phyloP scores from a whole-genome alignment of 2,329 filamentous ascomycete genomes.

The Xylaria sp. region DNA sequence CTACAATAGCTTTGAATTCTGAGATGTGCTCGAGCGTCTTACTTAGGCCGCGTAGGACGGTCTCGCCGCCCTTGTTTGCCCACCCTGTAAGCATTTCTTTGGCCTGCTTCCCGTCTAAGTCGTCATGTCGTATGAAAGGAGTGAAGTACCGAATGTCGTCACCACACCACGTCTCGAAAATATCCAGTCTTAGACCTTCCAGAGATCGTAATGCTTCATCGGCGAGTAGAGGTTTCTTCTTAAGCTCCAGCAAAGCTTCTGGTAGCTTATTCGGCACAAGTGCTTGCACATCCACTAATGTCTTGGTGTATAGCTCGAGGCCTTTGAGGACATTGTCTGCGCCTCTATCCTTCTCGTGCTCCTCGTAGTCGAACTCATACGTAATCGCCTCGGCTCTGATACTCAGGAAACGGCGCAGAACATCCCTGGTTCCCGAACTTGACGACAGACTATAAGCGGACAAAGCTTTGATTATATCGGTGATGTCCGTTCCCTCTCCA shows the following conservation, averaged over 20 bases:
- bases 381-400: slow-evolving; percentile 77
- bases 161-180: slow-evolving; percentile 82
- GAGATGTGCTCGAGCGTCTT: slow-evolving; percentile 67
- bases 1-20: slow-evolving; percentile 76
- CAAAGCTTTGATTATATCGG: slow-evolving; percentile 76
- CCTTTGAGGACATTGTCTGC: slow-evolving; percentile 68
- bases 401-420: slow-evolving; percentile 80
- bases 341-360: slow-evolving; percentile 55
- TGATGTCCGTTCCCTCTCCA: slow-evolving; percentile 60
- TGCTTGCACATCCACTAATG: slow-evolving; percentile 79
- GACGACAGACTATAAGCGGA: slow-evolving; percentile 85
- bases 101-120: slow-evolving; percentile 70
- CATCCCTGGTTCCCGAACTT: slow-evolving; percentile 82
- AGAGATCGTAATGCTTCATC: slow-evolving; percentile 73
- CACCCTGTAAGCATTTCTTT: slow-evolving; percentile 71
- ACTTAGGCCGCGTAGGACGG: slow-evolving; percentile 70
- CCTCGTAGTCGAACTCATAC: slow-evolving; percentile 65
- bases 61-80: slow-evolving; percentile 69
- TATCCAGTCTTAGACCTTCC: slow-evolving; percentile 79
- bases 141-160: slow-evolving; percentile 87
- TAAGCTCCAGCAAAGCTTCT: slow-evolving; percentile 75
- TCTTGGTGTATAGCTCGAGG: slow-evolving; percentile 79
- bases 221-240: slow-evolving; percentile 76
- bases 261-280: slow-evolving; percentile 79
- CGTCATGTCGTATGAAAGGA: slow-evolving; percentile 86